Conservation (phyloP, 257 asterid genomes). For the Primulina eburnea region DNA sequence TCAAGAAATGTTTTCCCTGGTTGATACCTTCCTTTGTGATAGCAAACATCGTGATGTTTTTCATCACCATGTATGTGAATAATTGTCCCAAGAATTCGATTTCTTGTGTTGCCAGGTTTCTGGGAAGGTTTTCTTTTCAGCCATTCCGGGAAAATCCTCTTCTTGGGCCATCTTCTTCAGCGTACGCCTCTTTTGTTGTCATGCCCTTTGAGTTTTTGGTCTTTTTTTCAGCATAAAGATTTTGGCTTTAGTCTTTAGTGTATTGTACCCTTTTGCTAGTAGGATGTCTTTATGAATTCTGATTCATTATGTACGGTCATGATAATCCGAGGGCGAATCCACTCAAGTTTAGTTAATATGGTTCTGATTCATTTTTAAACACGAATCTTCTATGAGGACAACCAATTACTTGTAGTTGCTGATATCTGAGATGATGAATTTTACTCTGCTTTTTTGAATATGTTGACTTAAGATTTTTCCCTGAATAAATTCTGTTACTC, state of each 20-base stretch:
- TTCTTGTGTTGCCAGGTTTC: constrained; percentile 53
- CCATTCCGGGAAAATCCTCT: constrained; percentile 85
- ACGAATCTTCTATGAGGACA: neutral
- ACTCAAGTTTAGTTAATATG: neutral
- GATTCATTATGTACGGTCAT: neutral
- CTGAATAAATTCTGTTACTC: neutral
- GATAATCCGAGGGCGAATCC: neutral
- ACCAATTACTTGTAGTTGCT: neutral
- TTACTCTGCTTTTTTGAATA: neutral
- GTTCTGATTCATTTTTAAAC: neutral
- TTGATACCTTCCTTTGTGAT: constrained; percentile 63
- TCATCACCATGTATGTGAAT: constrained; percentile 68
- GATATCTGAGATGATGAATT: neutral
- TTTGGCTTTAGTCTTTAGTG: neutral
- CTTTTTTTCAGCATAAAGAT: neutral
- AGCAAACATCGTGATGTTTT: constrained; percentile 55
- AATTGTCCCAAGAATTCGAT: constrained; percentile 67
- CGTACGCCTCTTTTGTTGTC: constrained; percentile 43
- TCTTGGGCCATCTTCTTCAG: constrained; percentile 82
- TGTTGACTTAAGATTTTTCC: neutral
- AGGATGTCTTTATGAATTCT: neutral
- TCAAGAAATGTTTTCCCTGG: constrained; percentile 78
- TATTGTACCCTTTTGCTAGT: no score
- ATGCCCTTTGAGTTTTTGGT: neutral
- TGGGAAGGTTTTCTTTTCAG: constrained; percentile 88